Percentiles rank a stretch among this genome's conserved stretches.
Conservation (phyloP, 2,329 filamentous ascomycete genomes). For the Beauveria australis region DNA sequence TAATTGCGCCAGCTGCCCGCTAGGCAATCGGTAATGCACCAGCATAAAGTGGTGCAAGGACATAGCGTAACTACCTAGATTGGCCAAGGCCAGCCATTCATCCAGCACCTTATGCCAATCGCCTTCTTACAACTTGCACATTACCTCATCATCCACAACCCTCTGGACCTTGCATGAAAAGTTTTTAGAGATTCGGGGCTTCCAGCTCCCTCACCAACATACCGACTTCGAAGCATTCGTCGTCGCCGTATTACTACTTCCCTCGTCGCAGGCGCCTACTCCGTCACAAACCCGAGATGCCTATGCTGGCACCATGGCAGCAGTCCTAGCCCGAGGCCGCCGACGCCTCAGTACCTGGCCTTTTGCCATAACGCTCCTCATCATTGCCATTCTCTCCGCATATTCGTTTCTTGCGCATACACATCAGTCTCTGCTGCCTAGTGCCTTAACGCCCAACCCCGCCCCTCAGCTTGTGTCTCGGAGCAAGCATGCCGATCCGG, state of each 20-base stretch:
- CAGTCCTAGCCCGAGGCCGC: conserved; percentile 31
- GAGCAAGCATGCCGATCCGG: conserved; percentile 21
- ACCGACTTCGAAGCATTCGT: neutral
- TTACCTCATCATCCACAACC: neutral
- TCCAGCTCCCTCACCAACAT: neutral
- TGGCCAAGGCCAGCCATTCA: neutral
- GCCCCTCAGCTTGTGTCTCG: conserved; percentile 19
- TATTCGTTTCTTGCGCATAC: conserved; percentile 33
- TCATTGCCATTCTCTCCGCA: conserved; percentile 38
- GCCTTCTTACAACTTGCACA: neutral
- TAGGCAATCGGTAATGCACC: too few species aligned
- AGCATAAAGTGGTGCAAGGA: neutral
- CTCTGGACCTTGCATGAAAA: neutral
- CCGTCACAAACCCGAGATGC: conserved; percentile 1
- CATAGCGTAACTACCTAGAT: neutral
- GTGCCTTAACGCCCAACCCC: conserved; percentile 11
- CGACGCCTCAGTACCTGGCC: conserved; percentile 21
- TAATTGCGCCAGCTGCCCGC: neutral
- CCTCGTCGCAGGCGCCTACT: neutral
- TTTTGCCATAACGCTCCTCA: conserved; percentile 38
- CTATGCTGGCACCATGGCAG: conserved; percentile 17
- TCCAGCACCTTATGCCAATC: neutral
- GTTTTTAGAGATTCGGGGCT: neutral
- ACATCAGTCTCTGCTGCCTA: conserved; percentile 8
- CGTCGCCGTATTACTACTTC: neutral